Conservation (phyloP, 2,329 filamentous ascomycete genomes). For the Orbilia javanica region DNA sequence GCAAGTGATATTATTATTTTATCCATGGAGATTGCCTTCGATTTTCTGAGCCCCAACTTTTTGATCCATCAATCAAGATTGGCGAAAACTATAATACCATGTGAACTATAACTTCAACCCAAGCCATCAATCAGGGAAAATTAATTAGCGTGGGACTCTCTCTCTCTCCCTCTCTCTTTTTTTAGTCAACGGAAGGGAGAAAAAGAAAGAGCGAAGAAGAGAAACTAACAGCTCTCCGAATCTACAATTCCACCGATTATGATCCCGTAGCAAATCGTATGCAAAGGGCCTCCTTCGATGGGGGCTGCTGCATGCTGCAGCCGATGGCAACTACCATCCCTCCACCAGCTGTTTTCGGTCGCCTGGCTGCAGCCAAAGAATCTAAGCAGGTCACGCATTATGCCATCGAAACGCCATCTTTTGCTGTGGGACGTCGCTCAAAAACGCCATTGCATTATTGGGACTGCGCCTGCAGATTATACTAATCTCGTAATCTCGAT, state of each 20-base stretch:
- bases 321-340: neutral
- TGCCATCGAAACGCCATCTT: conserved; percentile 42
- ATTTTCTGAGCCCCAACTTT: conserved; percentile 5
- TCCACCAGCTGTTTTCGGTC: conserved; percentile 28
- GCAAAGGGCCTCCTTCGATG: neutral
- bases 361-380: conserved; percentile 10
- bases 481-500: neutral
- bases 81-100: conserved; percentile 50
- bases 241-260: neutral
- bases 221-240: neutral
- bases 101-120: conserved; percentile 36
- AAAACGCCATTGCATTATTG: conserved; percentile 28
- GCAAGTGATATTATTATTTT: neutral
- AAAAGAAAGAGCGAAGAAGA: neutral
- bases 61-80: conserved; percentile 39
- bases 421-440: conserved; percentile 44
- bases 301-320: no score
- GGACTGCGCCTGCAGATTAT: neutral
- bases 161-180: no score
- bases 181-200: neutral
- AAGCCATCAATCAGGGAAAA: neutral
- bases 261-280: conserved; percentile 22
- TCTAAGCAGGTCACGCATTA: conserved; percentile 25
- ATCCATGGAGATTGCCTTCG: conserved; percentile 14
- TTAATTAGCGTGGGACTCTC: neutral